Conservation (phyloP, 208 protist genomes). For the Trypanosomatidae sp. region DNA sequence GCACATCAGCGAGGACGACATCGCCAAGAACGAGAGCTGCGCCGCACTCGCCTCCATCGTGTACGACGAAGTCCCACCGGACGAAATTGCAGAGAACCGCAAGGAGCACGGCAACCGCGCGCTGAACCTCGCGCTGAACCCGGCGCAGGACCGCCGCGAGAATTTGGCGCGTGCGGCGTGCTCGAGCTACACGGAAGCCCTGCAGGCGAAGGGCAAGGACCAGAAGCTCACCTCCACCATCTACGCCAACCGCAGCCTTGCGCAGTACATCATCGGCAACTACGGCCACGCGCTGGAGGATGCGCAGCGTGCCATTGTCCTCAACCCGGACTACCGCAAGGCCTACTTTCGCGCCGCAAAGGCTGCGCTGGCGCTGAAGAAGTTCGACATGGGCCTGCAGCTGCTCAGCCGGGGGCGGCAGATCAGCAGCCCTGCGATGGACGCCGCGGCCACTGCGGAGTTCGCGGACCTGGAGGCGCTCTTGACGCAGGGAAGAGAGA, state of each 20-base stretch:
- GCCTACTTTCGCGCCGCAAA: conserved; percentile 86
- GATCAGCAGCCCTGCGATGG: conserved; percentile 36
- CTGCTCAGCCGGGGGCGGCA: conserved; percentile 51
- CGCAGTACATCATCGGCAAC: conserved; percentile 89
- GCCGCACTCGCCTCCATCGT: conserved; percentile 81
- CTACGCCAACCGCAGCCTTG: conserved; percentile 84
- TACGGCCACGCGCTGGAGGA: conserved; percentile 85
- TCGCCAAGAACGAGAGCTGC: conserved; percentile 74
- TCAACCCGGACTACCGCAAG: conserved; percentile 83
- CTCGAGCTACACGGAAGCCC: conserved; percentile 84
- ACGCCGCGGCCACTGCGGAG: conserved; percentile 34
- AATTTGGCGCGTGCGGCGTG: conserved; percentile 81
- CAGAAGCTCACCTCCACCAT: conserved; percentile 58
- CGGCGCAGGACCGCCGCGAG: conserved; percentile 66
- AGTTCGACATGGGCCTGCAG: conserved; percentile 71
- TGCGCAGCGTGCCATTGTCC: conserved; percentile 75
- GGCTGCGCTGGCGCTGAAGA: conserved; percentile 66
- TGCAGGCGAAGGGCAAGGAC: conserved; percentile 82
- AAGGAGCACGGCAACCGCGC: conserved; percentile 87
- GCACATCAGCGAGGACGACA: conserved; percentile 78
- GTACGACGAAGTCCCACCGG: conserved; percentile 83
- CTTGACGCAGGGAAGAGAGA: conserved; percentile 27
- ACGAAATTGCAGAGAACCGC: conserved; percentile 82
- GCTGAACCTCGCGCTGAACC: conserved; percentile 76
- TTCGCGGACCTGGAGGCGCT: conserved; percentile 60